phyloP scores from a whole-genome alignment of 495 filamentous ascomycete genomes.

The Podospora comata region DNA sequence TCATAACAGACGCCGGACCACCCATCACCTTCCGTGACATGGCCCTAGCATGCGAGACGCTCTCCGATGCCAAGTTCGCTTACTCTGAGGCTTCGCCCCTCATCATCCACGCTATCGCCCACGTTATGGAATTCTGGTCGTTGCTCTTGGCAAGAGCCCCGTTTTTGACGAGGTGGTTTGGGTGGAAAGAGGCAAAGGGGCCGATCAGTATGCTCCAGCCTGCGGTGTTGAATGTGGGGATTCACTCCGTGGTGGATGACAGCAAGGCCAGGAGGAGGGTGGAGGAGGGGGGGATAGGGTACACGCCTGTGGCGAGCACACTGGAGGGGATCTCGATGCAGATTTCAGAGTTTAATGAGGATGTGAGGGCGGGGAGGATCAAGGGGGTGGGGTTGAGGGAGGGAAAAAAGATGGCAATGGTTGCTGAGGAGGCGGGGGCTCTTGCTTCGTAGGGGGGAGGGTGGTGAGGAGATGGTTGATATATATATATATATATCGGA shows the following conservation, averaged over 20 bases:
- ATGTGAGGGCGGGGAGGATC: constrained; percentile 9
- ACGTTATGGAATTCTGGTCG: constrained; percentile 46
- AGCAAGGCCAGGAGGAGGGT: constrained; percentile 43
- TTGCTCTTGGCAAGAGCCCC: constrained; percentile 30
- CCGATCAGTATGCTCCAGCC: constrained; percentile 50
- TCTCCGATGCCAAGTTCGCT: constrained; percentile 31
- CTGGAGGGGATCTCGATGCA: constrained; percentile 54
- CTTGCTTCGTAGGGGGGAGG: neutral
- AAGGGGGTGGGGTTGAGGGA: constrained; percentile 6
- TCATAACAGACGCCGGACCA: constrained; percentile 39
- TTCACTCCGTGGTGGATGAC: constrained; percentile 48
- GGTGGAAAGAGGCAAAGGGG: constrained; percentile 35
- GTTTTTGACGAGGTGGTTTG: constrained; percentile 37
- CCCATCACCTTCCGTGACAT: constrained; percentile 36
- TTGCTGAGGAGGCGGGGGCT: constrained; percentile 8
- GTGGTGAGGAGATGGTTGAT: neutral
- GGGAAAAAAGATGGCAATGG: constrained; percentile 4
- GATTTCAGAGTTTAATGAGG: constrained; percentile 49
- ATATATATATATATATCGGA: neutral
- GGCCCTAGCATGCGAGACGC: constrained; percentile 25
- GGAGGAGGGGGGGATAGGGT: constrained; percentile 53
- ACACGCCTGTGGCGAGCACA: constrained; percentile 41
- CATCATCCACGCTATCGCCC: constrained; percentile 45
- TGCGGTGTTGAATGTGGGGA: constrained; percentile 43
- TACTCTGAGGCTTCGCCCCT: constrained; percentile 38